These are phyloP conservation scores for Hansenula anomala DNA, from an alignment of 1,139 yeast species.

Conservation along the genomic window DNA sequence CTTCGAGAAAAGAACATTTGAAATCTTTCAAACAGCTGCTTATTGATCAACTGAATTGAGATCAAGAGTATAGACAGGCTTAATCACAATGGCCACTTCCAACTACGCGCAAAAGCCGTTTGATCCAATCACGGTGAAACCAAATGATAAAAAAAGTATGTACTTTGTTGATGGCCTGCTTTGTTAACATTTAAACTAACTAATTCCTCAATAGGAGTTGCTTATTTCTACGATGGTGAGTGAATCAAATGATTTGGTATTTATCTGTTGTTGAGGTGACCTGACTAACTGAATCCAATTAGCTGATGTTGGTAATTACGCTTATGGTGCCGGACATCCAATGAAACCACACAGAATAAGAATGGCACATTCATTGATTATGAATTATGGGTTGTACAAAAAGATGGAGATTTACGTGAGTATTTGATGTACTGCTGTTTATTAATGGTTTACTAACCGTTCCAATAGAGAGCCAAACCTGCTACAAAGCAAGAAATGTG, in stretches of 20 bases:
- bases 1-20: no score
- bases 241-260: not conserved
- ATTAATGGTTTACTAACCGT: no score
- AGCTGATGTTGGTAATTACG: conserved; percentile 94
- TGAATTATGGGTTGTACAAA: conserved; percentile 95
- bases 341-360: conserved; percentile 98
- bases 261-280: not conserved
- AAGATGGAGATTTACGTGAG: conserved; percentile 84
- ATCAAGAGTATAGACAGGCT: no score
- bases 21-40: no score
- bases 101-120: conserved; percentile 40
- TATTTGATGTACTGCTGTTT: not conserved
- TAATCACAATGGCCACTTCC: conserved; percentile 14
- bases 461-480: conserved; percentile 72
- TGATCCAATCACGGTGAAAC: conserved; percentile 52
- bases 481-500: conserved; percentile 99
- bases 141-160: conserved; percentile 52
- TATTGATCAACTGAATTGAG: no score
- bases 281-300: conserved; percentile 9
- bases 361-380: conserved; percentile 95
- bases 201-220: conserved; percentile 36
- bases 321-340: conserved; percentile 97
- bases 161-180: conserved; percentile 10
- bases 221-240: conserved; percentile 53
- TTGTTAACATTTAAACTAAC: not conserved